Percentiles rank a stretch among this genome's conserved stretches.
Conservation (phyloP, 2,329 filamentous ascomycete species). For the Mycosphaerella sp. region DNA sequence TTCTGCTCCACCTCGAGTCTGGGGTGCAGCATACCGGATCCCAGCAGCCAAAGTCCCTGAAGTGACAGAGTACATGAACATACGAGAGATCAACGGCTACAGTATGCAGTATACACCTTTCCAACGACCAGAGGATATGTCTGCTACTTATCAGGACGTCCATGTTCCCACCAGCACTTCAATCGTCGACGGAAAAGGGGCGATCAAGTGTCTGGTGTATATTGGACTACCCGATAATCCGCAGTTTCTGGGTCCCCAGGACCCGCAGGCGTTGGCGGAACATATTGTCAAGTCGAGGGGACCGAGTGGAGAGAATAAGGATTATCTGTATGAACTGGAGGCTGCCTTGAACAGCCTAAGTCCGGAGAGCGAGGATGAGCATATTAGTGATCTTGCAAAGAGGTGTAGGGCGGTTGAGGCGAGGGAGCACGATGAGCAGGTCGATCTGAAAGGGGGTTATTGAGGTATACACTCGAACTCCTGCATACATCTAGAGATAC, state of each 20-base stretch:
- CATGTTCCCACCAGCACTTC: constrained; percentile 26
- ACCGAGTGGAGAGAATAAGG: constrained; percentile 80
- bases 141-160: constrained; percentile 41
- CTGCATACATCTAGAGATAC: not conserved
- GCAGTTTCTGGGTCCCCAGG: constrained; percentile 82
- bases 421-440: constrained; percentile 1
- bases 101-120: constrained; percentile 88
- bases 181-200: constrained; percentile 17
- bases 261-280: constrained; percentile 68
- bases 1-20: constrained; percentile 61
- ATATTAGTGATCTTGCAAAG: constrained; percentile 74
- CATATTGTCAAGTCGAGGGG: constrained; percentile 73
- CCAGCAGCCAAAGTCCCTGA: constrained; percentile 70
- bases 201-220: constrained; percentile 67
- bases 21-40: constrained; percentile 78
- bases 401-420: constrained; percentile 62
- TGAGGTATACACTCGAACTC: not conserved
- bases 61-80: constrained; percentile 81
- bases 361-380: constrained; percentile 70
- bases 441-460: not conserved
- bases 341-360: constrained; percentile 66
- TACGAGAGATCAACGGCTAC: constrained; percentile 96
- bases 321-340: constrained; percentile 82
- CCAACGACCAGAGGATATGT: constrained; percentile 46
- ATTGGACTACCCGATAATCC: constrained; percentile 91